Evolutionary conservation across 139 green algal genomes (phyloP).

Genomic region (Pseudopediastrum boryanum): DNA sequence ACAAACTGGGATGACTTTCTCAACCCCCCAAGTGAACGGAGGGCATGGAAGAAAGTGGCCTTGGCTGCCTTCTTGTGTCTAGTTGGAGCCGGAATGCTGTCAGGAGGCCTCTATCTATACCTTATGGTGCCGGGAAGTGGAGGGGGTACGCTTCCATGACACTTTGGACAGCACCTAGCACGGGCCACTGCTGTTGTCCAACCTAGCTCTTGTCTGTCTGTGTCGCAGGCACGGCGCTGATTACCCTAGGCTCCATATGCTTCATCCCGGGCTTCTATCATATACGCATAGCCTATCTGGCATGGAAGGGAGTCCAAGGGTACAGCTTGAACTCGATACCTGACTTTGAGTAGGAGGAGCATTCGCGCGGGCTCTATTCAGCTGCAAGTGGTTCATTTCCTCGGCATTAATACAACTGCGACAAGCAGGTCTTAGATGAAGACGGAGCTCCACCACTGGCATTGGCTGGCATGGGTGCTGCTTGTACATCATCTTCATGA

Average conservation of each 20-base stretch:
- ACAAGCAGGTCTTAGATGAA: too few species aligned
- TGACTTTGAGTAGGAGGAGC: too few species aligned
- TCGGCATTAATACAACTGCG: too few species aligned
- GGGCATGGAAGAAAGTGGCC: slow-evolving; percentile 26
- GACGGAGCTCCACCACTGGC: too few species aligned
- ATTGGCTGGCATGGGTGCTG: too few species aligned
- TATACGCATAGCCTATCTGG: slow-evolving; percentile 40
- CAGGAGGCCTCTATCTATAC: slow-evolving; percentile 15
- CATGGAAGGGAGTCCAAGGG: slow-evolving; percentile 32
- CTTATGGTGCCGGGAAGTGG: slow-evolving; percentile 3
- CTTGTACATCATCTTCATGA: too few species aligned
- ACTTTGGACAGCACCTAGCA: not conserved
- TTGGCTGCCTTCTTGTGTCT: slow-evolving; percentile 30
- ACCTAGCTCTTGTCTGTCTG: not conserved
- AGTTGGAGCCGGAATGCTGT: slow-evolving; percentile 9
- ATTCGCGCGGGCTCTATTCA: too few species aligned
- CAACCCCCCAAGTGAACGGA: not conserved
- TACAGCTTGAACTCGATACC: slow-evolving; percentile 47
- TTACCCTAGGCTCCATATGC: slow-evolving; percentile 40
- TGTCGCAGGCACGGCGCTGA: slow-evolving; percentile 39
- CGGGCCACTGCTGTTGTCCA: not conserved
- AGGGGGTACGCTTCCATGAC: not conserved
- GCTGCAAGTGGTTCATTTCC: too few species aligned
- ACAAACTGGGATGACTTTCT: slow-evolving; percentile 21
- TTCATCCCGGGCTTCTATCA: slow-evolving; percentile 49